Evolutionary conservation across 208 protist species (phyloP).

Genomic region (Willaertia magna): DNA sequence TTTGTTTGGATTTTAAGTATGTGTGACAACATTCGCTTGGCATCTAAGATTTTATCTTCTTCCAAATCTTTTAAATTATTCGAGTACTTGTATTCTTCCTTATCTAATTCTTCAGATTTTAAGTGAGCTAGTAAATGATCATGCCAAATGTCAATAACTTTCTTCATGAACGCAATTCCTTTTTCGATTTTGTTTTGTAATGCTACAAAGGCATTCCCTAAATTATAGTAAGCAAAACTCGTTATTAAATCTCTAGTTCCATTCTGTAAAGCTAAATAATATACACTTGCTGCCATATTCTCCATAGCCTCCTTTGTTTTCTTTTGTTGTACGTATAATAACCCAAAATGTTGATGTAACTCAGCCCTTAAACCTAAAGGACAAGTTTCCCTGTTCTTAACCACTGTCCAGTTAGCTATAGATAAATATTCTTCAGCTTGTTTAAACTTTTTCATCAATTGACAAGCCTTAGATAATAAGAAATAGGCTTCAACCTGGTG

Average conservation of each 20-base stretch:
- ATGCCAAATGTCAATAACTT: constrained; percentile 4
- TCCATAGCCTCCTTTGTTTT: background rate
- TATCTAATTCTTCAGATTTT: background rate
- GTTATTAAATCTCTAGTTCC: background rate
- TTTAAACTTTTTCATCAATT: background rate
- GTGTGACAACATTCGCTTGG: background rate
- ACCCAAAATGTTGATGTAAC: background rate
- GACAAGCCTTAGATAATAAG: background rate
- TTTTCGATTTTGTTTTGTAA: background rate
- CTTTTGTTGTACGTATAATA: background rate
- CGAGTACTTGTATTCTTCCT: background rate
- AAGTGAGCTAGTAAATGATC: background rate
- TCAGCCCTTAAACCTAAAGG: background rate
- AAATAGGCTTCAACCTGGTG: constrained; percentile 3
- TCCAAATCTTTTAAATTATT: background rate
- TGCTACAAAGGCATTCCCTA: background rate
- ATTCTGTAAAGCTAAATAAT: background rate
- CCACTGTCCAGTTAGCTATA: background rate
- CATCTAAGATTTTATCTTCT: background rate
- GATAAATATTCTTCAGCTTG: background rate
- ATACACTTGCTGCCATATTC: constrained; percentile 7
- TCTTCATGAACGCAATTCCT: background rate
- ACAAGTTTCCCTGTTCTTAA: background rate
- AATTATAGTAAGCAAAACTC: constrained; percentile 6
- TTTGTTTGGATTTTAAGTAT: background rate